Evolutionary conservation across 2,329 filamentous ascomycete genomes (phyloP).

Genomic region (Remersonia thermophila): DNA sequence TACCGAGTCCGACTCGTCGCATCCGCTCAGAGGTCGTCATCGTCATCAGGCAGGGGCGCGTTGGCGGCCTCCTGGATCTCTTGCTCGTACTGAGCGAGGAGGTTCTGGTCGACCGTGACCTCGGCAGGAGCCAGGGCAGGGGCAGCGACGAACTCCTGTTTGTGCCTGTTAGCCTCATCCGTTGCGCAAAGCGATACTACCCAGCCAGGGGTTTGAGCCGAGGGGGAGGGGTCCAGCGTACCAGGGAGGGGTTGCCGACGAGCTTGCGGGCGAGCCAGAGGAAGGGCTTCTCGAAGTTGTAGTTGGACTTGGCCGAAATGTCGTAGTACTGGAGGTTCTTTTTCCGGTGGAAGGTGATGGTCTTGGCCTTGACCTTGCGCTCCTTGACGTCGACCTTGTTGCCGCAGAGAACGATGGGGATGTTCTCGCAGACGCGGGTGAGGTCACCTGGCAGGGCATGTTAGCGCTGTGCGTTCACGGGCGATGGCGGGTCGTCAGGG

Average conservation of each 20-base stretch:
- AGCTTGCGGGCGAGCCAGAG: slow-evolving; percentile 98
- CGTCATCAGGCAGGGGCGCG: slow-evolving; percentile 84
- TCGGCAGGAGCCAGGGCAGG: slow-evolving; percentile 90
- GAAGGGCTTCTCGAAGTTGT: slow-evolving; percentile 99
- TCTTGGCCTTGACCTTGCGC: slow-evolving; percentile 99
- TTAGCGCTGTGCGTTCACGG: slow-evolving; percentile 1
- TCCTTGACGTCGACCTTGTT: slow-evolving; percentile 99
- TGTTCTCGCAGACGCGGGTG: slow-evolving; percentile 98
- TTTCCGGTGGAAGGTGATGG: slow-evolving; percentile 99
- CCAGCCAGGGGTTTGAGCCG: no score
- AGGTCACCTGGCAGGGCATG: slow-evolving; percentile 58
- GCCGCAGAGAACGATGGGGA: slow-evolving; percentile 92
- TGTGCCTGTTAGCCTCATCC: slow-evolving; percentile 19
- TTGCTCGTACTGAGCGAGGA: slow-evolving; percentile 69
- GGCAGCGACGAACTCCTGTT: slow-evolving; percentile 87
- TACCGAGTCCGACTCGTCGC: slow-evolving; percentile 2
- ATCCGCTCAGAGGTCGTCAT: slow-evolving; percentile 31
- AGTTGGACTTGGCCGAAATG: slow-evolving; percentile 99
- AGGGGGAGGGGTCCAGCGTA: slow-evolving; percentile 45
- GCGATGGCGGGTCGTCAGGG: not conserved
- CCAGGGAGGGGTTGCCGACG: slow-evolving; percentile 79
- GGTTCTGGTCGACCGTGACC: slow-evolving; percentile 72
- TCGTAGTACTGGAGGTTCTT: slow-evolving; percentile 99
- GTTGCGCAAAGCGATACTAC: not conserved
- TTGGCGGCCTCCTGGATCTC: slow-evolving; percentile 75